Base-by-base conservation (phyloP, 352 stramenopile species). In the Pythium sukuiense region DNA sequence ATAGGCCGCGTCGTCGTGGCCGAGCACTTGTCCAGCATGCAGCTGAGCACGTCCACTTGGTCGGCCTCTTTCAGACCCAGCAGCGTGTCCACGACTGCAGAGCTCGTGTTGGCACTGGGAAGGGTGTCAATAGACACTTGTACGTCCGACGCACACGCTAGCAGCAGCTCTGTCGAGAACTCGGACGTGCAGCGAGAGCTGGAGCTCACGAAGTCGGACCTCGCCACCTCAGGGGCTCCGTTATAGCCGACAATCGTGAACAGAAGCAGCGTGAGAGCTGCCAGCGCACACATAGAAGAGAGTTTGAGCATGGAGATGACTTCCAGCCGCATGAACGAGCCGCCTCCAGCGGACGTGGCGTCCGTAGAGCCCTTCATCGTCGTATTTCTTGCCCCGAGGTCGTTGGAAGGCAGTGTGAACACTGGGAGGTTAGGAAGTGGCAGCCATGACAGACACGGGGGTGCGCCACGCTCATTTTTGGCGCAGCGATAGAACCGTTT, bases 301-400 rank as follows among this genome's bases (percentile, higher is more conserved):
- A 89, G 59, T 64, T 89, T 89, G 59, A 87, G 63, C 70, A 85
- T 77, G 16, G 80, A 85, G 13, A 84, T 73, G 33, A 87, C 78
- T 49, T 89, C 80, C 43, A 89, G 82, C 32, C 76, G 70, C 78
- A 85, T 89, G 53, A 89, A 89, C 55, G 76, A 83, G 39, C 77
- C 76, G 57, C 83, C 79, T 43, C 37, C 48, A 7, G 43, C 43
- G 48, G 48, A 35, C 6, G n/a, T 26, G 5, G 49, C 41, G 56
- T 62, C 26, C 14, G 24, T 37, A 18, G 27, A 33, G 35, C 18
- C 55, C 43, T 50, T 50, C 43, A 50, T 50, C 43, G n/a, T 50
- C 43, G 20, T 50, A 8, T 24, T n/a, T 59, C 7, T 16, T 45
- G 14, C n/a, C n/a, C 18, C n/a, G 29, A 20, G 27, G 11, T 3